phyloP scores from a whole-genome alignment of 495 filamentous ascomycete species.

The Tetracladium marchalianum region DNA sequence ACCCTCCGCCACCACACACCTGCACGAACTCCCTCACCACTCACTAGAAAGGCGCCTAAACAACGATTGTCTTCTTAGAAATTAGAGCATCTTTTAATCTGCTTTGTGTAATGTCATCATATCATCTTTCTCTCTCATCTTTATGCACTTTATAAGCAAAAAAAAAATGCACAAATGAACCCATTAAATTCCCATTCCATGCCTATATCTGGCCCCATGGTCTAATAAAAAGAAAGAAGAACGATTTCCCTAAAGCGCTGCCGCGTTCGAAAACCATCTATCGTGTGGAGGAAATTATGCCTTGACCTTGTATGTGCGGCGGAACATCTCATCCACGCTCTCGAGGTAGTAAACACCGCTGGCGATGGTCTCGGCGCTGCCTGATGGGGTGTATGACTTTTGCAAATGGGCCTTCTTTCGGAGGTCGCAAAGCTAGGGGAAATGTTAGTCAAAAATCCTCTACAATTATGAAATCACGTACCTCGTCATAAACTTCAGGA shows the following conservation, averaged over 20 bases:
- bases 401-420: conserved; percentile 90
- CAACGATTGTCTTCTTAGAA: no score
- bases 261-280: background rate
- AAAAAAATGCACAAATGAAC: background rate
- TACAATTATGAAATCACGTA: conserved; percentile 1
- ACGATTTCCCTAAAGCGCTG: background rate
- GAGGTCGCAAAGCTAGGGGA: conserved; percentile 72
- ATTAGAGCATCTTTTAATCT: no score
- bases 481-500: conserved; percentile 77
- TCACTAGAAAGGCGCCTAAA: no score
- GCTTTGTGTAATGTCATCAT: no score
- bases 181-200: conserved; percentile 6
- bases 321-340: conserved; percentile 91
- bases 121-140: no score
- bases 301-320: conserved; percentile 79
- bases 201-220: conserved; percentile 2
- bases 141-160: background rate
- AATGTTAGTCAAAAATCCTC: conserved; percentile 10
- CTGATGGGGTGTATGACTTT: conserved; percentile 76
- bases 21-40: no score
- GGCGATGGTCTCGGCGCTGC: conserved; percentile 65
- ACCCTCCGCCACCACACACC: no score
- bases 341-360: conserved; percentile 83
- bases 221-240: conserved; percentile 5
- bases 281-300: conserved; percentile 41